Conservation (phyloP, 495 filamentous ascomycete genomes). For the Recurvomyces mirabilis region DNA sequence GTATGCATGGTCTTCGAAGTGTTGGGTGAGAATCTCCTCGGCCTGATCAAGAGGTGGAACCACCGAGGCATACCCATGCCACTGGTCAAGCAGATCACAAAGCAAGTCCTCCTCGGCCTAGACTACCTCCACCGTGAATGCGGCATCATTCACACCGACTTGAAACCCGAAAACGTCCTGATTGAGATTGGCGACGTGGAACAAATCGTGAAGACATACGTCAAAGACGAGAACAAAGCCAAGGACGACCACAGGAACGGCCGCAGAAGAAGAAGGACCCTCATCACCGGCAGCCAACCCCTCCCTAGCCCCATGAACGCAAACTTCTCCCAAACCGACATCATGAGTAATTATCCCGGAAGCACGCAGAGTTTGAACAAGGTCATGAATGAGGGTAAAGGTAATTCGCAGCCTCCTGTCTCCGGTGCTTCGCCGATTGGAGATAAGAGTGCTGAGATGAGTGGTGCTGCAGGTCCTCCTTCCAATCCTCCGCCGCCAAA, state of each 20-base stretch:
- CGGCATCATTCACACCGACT: slow-evolving; percentile 96
- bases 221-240: slow-evolving; percentile 67
- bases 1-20: slow-evolving; percentile 99
- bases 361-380: slow-evolving; percentile 67
- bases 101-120: slow-evolving; percentile 88
- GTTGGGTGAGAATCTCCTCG: slow-evolving; percentile 86
- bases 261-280: slow-evolving; percentile 76
- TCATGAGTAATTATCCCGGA: slow-evolving; percentile 46
- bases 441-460: slow-evolving; percentile 34
- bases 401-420: slow-evolving; percentile 41
- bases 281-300: slow-evolving; percentile 96
- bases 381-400: slow-evolving; percentile 59
- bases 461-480: slow-evolving; percentile 32
- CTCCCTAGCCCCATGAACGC: slow-evolving; percentile 90
- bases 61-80: slow-evolving; percentile 93
- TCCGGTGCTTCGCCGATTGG: slow-evolving; percentile 21
- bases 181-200: slow-evolving; percentile 99
- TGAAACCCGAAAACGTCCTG: slow-evolving; percentile 96
- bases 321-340: slow-evolving; percentile 67
- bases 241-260: slow-evolving; percentile 93
- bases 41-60: slow-evolving; percentile 96
- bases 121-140: slow-evolving; percentile 97
- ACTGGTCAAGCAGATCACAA: slow-evolving; percentile 95
- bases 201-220: slow-evolving; percentile 87
- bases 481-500: slow-evolving; percentile 13